These are phyloP conservation scores for Pseudogymnoascus sp. DNA, from an alignment of 2,329 filamentous ascomycete genomes.

Conservation along the genomic window DNA sequence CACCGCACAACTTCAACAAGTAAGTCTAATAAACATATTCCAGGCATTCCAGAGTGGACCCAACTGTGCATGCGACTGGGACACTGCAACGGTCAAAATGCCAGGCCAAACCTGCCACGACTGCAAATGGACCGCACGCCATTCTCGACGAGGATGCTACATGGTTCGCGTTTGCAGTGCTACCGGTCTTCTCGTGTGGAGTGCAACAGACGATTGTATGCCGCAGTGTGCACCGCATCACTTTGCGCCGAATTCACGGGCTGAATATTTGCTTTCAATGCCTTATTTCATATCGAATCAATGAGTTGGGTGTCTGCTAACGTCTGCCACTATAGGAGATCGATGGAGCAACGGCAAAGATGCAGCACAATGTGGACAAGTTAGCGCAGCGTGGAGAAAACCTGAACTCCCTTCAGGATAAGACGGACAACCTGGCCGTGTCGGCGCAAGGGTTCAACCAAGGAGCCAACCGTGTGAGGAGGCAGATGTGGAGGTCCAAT, in stretches of 20 bases:
- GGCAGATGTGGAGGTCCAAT: constrained; percentile 99
- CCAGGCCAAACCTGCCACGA: neutral
- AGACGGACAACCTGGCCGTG: constrained; percentile 87
- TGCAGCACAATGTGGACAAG: constrained; percentile 97
- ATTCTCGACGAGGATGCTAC: neutral
- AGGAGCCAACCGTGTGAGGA: constrained; percentile 90
- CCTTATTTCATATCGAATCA: neutral
- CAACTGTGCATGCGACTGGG: neutral
- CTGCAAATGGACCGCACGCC: neutral
- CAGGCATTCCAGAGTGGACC: neutral
- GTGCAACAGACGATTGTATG: neutral
- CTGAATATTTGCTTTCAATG: neutral
- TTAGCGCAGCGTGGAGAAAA: constrained; percentile 87
- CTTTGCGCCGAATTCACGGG: neutral
- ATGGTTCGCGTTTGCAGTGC: neutral
- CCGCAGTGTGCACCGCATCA: neutral
- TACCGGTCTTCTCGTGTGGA: neutral
- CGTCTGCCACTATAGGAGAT: constrained; percentile 68
- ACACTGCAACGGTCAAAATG: neutral
- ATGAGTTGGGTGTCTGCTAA: neutral
- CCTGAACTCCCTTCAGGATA: constrained; percentile 82
- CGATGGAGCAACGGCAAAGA: constrained; percentile 86
- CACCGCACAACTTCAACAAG: constrained; percentile 20
- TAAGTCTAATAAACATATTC: neutral
- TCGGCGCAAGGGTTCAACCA: constrained; percentile 94